Conservation (phyloP, 108 stramenopile species). For the Skeletonema tropicum region DNA sequence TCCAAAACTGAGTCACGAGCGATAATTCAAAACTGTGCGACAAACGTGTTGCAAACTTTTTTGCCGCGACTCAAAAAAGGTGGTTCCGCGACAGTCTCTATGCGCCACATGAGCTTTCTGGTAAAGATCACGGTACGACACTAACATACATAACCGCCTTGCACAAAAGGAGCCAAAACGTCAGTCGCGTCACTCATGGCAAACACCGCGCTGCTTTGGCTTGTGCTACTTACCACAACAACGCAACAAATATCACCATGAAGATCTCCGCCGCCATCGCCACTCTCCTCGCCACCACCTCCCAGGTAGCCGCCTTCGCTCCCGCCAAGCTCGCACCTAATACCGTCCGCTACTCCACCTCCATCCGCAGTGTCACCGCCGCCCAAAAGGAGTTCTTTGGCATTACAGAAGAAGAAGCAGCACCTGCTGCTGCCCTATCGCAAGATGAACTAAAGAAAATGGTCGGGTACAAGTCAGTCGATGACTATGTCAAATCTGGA, state of each 20-base stretch:
- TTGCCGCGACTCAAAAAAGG: too few relatives aligned
- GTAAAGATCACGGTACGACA: too few relatives aligned
- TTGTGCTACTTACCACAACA: too few relatives aligned
- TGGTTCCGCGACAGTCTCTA: too few relatives aligned
- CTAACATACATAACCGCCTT: too few relatives aligned
- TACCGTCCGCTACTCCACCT: background rate
- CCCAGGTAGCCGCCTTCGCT: constrained; percentile 4
- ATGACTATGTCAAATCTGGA: constrained; percentile 91
- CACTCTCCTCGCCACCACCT: background rate
- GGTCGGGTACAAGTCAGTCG: constrained; percentile 92
- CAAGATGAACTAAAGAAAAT: constrained; percentile 92
- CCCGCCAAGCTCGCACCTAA: background rate
- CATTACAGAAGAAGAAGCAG: background rate
- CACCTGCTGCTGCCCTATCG: constrained; percentile 33
- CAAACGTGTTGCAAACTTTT: too few relatives aligned
- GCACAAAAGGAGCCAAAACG: too few relatives aligned
- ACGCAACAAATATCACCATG: background rate
- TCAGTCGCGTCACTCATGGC: too few relatives aligned
- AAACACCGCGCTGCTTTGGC: too few relatives aligned
- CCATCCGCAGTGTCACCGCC: background rate
- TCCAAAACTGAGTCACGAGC: too few relatives aligned
- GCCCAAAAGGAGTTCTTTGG: background rate
- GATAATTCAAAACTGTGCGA: too few relatives aligned
- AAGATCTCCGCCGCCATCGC: constrained; percentile 6
- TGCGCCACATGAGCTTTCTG: too few relatives aligned